phyloP scores from a whole-genome alignment of 2,329 filamentous ascomycete species.

The Balansia obtecta region DNA sequence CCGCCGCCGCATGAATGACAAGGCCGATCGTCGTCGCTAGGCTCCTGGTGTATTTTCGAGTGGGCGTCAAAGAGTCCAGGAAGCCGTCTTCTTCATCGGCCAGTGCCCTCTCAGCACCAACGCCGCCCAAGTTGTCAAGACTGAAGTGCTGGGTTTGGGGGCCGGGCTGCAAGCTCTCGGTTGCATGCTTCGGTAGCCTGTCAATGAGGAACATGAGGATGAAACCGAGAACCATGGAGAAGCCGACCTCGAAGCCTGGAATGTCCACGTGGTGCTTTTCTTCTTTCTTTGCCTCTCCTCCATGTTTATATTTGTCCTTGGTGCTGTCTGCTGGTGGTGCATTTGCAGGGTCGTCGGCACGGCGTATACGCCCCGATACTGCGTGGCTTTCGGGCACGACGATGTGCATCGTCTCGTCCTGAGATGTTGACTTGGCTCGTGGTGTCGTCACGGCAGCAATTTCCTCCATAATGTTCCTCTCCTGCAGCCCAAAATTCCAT shows the following conservation, averaged over 20 bases:
- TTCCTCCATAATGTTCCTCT: slow-evolving; percentile 13
- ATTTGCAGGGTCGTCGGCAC: background rate
- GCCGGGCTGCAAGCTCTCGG: slow-evolving; percentile 48
- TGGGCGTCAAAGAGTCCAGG: slow-evolving; percentile 43
- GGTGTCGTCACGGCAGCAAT: slow-evolving; percentile 10
- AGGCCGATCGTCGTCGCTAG: slow-evolving; percentile 83
- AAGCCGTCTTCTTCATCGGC: slow-evolving; percentile 48
- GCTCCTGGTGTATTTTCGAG: slow-evolving; percentile 46
- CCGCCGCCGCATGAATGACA: slow-evolving; percentile 91
- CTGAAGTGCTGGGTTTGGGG: slow-evolving; percentile 75
- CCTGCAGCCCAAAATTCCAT: slow-evolving; percentile 15
- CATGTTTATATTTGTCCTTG: slow-evolving; percentile 8
- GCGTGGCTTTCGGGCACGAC: background rate
- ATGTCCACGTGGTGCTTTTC: slow-evolving; percentile 23
- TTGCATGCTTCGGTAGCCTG: slow-evolving; percentile 62
- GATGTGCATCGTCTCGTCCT: background rate
- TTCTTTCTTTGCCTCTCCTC: slow-evolving; percentile 20
- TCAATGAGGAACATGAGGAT: slow-evolving; percentile 96
- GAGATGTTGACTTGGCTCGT: background rate
- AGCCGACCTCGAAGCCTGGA: slow-evolving; percentile 68
- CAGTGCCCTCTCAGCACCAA: slow-evolving; percentile 22
- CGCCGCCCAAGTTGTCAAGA: slow-evolving; percentile 61
- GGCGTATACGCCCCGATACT: background rate
- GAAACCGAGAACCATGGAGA: slow-evolving; percentile 80
- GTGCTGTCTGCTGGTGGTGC: background rate